Conservation (phyloP, 106 monocot genomes). For the Gastrodia elata region DNA sequence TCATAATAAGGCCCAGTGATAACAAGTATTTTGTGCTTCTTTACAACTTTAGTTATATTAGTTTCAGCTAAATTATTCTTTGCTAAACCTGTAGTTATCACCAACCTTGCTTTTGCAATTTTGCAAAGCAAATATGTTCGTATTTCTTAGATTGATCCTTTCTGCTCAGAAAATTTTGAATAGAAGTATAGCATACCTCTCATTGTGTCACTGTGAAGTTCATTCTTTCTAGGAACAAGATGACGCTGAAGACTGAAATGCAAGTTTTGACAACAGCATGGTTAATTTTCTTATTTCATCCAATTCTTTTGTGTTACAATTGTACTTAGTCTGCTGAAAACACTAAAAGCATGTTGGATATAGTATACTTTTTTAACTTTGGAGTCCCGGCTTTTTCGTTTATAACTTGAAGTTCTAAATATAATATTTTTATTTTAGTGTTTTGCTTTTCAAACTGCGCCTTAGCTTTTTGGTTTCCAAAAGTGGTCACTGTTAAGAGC, state of each 20-base stretch:
- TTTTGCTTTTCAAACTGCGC: not conserved
- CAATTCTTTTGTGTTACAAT: not conserved
- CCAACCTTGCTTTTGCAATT: not conserved
- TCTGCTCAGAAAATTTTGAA: not conserved
- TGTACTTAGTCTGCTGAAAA: not conserved
- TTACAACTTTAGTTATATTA: not conserved
- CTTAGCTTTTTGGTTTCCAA: not conserved
- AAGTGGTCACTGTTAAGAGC: not conserved
- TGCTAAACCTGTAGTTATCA: not conserved
- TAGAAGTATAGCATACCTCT: not conserved
- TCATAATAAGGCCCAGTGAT: too few species aligned
- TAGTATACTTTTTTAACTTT: not conserved
- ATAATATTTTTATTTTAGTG: not conserved
- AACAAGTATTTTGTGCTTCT: too few species aligned
- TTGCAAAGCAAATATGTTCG: not conserved
- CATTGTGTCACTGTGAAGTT: not conserved
- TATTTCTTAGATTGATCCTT: not conserved
- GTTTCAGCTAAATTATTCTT: not conserved
- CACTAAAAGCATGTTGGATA: not conserved
- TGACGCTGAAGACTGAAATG: not conserved
- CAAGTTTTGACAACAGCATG: not conserved
- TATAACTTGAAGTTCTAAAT: not conserved
- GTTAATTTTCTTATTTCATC: not conserved
- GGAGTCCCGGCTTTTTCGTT: not conserved
- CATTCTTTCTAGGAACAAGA: not conserved